Evolutionary conservation across 805 yeast species (phyloP), one percentile per base, ranked within the genome.

Genomic region (Torulaspora quercuum): DNA sequence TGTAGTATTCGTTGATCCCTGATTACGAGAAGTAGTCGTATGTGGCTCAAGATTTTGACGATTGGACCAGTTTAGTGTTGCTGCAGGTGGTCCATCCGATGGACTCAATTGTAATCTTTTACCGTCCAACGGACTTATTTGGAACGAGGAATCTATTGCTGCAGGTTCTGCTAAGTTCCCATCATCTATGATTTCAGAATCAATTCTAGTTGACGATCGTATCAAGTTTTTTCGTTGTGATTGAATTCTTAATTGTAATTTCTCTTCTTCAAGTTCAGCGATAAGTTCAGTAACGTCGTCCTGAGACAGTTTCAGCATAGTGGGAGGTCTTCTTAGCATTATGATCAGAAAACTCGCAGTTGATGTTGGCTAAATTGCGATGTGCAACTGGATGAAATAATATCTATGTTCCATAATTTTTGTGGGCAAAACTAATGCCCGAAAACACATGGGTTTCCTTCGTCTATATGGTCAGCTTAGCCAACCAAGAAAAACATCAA

Each of bases 311-410:
- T 72, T 71, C 36, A 82, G 75, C 2, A 78, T 69, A 0, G 90
- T 82, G 4, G 89, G 82, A 11, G 77, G 81, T 56, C 88, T 68
- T 61, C 89, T 70, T 27, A 82, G 63, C 90, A 82, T 82, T 11
- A 14, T 37, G 15, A n/a, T n/a, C n/a, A n/a, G n/a, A n/a, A n/a
- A n/a, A n/a, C n/a, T n/a, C n/a, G n/a, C n/a, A n/a, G n/a, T n/a
- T n/a, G n/a, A n/a, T n/a, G n/a, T n/a, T n/a, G n/a, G n/a, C n/a
- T n/a, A n/a, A n/a, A n/a, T n/a, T n/a, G n/a, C n/a, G n/a, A n/a
- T n/a, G n/a, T n/a, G n/a, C n/a, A n/a, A n/a, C n/a, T n/a, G n/a
- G n/a, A n/a, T n/a, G n/a, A n/a, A n/a, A n/a, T n/a, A n/a, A n/a
- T n/a, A n/a, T n/a, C n/a, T n/a, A n/a, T n/a, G n/a, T n/a, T n/a